Evolutionary conservation across 1,284 basidiomycete genomes (phyloP).

Genomic region (Caloboletus inedulis): DNA sequence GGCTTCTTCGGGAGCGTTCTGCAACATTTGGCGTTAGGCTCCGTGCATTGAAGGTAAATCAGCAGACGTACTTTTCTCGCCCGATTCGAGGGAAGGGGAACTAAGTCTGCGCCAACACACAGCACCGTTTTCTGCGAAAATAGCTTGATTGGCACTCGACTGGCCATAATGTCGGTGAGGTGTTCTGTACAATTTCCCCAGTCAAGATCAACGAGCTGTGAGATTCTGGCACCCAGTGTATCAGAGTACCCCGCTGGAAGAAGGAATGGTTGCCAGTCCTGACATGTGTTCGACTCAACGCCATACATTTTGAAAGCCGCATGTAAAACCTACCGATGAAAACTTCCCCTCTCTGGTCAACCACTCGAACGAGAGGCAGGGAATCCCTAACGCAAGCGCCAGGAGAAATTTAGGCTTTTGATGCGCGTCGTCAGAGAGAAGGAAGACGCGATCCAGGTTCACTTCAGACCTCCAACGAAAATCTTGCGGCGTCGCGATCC

Average conservation of each 20-base stretch:
- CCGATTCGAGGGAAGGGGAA: conserved; percentile 43
- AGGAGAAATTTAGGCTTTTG: conserved; percentile 78
- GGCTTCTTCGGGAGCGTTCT: conserved; percentile 30
- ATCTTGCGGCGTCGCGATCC: conserved; percentile 48
- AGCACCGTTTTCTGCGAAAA: conserved; percentile 53
- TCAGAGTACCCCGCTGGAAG: conserved; percentile 68
- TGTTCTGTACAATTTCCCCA: conserved; percentile 63
- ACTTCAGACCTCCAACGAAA: conserved; percentile 42
- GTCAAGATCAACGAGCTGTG: conserved; percentile 68
- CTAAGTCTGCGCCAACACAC: conserved; percentile 52
- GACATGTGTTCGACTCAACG: conserved; percentile 11
- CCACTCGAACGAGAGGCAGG: conserved; percentile 71
- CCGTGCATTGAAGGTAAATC: not conserved
- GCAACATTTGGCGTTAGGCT: conserved; percentile 1
- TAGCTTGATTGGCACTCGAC: conserved; percentile 52
- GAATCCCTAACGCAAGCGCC: conserved; percentile 82
- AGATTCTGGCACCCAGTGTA: conserved; percentile 47
- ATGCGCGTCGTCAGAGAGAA: conserved; percentile 60
- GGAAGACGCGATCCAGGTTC: conserved; percentile 58
- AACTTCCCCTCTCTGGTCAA: conserved; percentile 39
- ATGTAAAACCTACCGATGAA: conserved; percentile 24
- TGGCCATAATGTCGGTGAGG: conserved; percentile 53
- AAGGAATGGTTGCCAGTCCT: conserved; percentile 64
- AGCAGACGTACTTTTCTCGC: conserved; percentile 34
- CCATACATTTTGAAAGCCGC: not conserved